A percentile compares a stretch with the other conserved stretches of the same genome.
These are phyloP conservation scores for Apiotrichum mycotoxinovorans DNA, from an alignment of 1,284 basidiomycete genomes.

Conservation along the genomic window DNA sequence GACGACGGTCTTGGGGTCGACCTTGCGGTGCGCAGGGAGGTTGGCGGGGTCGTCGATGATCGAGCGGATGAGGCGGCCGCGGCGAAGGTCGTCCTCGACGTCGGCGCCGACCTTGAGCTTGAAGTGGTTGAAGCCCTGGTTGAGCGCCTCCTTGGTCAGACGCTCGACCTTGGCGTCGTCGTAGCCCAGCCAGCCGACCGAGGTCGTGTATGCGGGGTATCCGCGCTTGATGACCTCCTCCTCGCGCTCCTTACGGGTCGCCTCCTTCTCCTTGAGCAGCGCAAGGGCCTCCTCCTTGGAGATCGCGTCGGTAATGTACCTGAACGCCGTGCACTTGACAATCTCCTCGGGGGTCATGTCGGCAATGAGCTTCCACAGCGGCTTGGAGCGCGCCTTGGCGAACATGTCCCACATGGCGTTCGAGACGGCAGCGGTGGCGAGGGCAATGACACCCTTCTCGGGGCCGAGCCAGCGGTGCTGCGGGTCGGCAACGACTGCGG, in stretches of 20 bases:
- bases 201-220: constrained; percentile 93
- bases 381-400: constrained; percentile 55
- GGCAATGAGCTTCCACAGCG: constrained; percentile 57
- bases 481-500: constrained; percentile 69
- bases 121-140: constrained; percentile 88
- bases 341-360: constrained; percentile 70
- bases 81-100: constrained; percentile 74
- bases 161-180: constrained; percentile 84
- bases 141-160: constrained; percentile 78
- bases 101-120: constrained; percentile 95
- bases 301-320: constrained; percentile 91
- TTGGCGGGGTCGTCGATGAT: constrained; percentile 82
- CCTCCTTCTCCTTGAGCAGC: constrained; percentile 72
- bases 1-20: constrained; percentile 63
- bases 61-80: constrained; percentile 80
- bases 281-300: constrained; percentile 82
- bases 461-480: constrained; percentile 76
- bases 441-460: constrained; percentile 55
- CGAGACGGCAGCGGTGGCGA: constrained; percentile 56
- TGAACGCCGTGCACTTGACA: constrained; percentile 75
- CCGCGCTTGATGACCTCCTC: constrained; percentile 62
- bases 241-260: constrained; percentile 73
- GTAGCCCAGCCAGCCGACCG: constrained; percentile 89
- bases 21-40: constrained; percentile 50
- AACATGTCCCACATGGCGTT: constrained; percentile 56